Evolutionary conservation across 2,329 filamentous ascomycete species (phyloP).

Genomic region (Fusarium papillatum): DNA sequence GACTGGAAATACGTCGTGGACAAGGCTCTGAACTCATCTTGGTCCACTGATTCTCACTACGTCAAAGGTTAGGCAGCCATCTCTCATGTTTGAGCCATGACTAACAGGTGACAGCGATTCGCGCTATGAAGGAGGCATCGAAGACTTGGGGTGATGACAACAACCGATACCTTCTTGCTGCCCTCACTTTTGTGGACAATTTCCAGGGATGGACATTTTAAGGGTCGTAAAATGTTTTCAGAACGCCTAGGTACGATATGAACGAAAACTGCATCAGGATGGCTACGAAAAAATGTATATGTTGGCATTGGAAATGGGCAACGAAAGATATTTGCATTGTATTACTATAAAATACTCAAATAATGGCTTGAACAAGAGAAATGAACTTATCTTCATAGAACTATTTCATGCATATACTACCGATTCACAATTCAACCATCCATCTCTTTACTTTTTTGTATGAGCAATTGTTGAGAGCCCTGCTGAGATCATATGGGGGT

Average conservation of each 20-base stretch:
- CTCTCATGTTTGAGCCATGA: background rate
- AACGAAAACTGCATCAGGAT: slow-evolving; percentile 12
- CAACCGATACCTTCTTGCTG: slow-evolving; percentile 75
- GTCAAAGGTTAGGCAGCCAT: slow-evolving; percentile 75
- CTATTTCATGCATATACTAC: background rate
- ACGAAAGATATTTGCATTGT: slow-evolving; percentile 4
- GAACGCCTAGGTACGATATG: background rate
- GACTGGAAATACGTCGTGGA: slow-evolving; percentile 84
- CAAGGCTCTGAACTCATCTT: slow-evolving; percentile 76
- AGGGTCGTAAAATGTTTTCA: slow-evolving; percentile 6
- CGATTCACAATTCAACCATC: background rate
- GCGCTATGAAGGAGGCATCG: slow-evolving; percentile 81
- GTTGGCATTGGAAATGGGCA: background rate
- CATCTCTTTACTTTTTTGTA: background rate
- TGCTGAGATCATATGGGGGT: background rate
- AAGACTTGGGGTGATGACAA: slow-evolving; percentile 81
- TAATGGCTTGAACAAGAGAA: background rate
- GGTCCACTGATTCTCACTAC: slow-evolving; percentile 83
- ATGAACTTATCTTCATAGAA: too few relatives aligned
- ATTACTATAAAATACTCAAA: background rate
- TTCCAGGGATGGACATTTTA: slow-evolving; percentile 76
- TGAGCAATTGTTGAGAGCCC: background rate
- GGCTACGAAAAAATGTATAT: slow-evolving; percentile 2
- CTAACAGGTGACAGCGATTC: slow-evolving; percentile 64
- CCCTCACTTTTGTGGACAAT: slow-evolving; percentile 79